A percentile compares a stretch with the other conserved stretches of the same genome.
Evolutionary conservation across 371 early-diverging fungal genomes (phyloP).

Genomic region (Mucor saturninus): DNA sequence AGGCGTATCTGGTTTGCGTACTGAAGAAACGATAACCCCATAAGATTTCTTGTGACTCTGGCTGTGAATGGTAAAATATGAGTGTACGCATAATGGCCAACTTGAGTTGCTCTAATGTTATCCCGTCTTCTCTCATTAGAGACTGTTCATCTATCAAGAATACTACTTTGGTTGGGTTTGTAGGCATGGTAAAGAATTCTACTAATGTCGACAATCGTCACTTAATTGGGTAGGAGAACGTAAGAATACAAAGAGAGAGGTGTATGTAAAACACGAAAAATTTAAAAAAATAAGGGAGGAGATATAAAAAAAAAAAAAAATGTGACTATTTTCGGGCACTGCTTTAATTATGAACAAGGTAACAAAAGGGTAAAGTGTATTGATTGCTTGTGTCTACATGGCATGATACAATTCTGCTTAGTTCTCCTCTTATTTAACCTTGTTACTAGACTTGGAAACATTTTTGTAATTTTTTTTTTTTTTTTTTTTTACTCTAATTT

Average conservation of each 20-base stretch:
- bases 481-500: too few species aligned
- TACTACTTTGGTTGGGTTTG: slow-evolving; percentile 18
- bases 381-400: too few species aligned
- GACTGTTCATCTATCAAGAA: slow-evolving; percentile 28
- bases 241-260: neutral
- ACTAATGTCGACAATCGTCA: neutral
- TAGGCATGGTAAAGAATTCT: slow-evolving; percentile 6
- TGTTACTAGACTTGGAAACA: too few species aligned
- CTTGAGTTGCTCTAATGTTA: slow-evolving; percentile 13
- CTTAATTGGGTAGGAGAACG: neutral
- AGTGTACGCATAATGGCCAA: slow-evolving; percentile 21
- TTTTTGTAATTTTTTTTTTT: too few species aligned
- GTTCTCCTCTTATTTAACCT: too few species aligned
- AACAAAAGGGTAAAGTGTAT: neutral
- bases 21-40: slow-evolving; percentile 31
- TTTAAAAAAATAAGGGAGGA: neutral
- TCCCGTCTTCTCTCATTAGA: slow-evolving; percentile 3
- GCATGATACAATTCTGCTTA: too few species aligned
- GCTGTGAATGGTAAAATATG: slow-evolving; percentile 7
- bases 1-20: slow-evolving; percentile 14
- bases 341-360: neutral
- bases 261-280: neutral
- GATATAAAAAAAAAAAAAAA: slow-evolving; percentile 1
- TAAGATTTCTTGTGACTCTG: neutral
- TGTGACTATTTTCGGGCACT: slow-evolving; percentile 6